Conservation (phyloP, 495 filamentous ascomycete species). For the Podospora didyma region DNA sequence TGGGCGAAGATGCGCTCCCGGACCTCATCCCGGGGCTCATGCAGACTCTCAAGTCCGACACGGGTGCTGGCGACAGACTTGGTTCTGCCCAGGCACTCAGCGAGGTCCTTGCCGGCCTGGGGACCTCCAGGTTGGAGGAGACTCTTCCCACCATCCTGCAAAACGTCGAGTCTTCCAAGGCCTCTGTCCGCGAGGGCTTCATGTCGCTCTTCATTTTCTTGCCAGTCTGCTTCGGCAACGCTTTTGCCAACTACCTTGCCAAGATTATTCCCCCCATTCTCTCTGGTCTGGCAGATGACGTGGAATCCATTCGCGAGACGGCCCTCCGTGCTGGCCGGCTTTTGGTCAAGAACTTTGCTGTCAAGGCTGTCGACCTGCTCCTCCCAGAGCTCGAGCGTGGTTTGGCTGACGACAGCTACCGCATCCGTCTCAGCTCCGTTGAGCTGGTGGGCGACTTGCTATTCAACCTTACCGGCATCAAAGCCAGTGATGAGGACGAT, state of each 20-base stretch:
- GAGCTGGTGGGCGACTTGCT: constrained; percentile 95
- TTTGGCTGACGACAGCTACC: constrained; percentile 90
- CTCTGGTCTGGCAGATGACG: constrained; percentile 88
- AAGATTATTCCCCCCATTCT: constrained; percentile 96
- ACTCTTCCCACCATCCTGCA: constrained; percentile 95
- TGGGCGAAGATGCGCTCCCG: constrained; percentile 93
- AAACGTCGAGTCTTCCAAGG: constrained; percentile 87
- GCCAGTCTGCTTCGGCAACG: constrained; percentile 97
- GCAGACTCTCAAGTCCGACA: constrained; percentile 94
- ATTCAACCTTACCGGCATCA: constrained; percentile 97
- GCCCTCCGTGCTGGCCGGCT: constrained; percentile 88
- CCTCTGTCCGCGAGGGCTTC: constrained; percentile 91
- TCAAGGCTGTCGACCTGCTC: constrained; percentile 87
- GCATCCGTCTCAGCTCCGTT: constrained; percentile 94
- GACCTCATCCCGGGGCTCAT: constrained; percentile 97
- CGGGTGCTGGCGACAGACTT: constrained; percentile 88
- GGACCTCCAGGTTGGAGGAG: constrained; percentile 88
- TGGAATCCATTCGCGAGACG: constrained; percentile 92
- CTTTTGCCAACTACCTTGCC: constrained; percentile 92
- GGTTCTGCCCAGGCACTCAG: constrained; percentile 96
- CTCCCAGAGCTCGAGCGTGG: constrained; percentile 93
- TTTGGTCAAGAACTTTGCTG: constrained; percentile 96
- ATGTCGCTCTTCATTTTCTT: constrained; percentile 99
- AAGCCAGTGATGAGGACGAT: constrained; percentile 74
- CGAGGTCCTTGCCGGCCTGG: constrained; percentile 92